Percentiles rank a stretch among this genome's conserved stretches.
Evolutionary conservation across 2,329 filamentous ascomycete genomes (phyloP).

Genomic region (Acarospora socialis): DNA sequence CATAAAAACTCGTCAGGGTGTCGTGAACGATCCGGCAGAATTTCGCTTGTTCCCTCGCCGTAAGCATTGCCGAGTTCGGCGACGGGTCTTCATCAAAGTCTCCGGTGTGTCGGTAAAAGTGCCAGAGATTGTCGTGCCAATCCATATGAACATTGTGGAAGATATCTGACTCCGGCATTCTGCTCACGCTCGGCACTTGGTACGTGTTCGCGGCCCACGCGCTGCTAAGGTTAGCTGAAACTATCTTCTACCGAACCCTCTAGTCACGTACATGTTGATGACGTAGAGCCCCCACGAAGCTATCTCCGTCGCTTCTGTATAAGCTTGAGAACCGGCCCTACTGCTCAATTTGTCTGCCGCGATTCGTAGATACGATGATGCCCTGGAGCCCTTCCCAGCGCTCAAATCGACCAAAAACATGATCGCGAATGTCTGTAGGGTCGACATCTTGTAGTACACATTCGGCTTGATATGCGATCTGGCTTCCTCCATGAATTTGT

Average conservation of each 20-base stretch:
- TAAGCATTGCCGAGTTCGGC: slow-evolving; percentile 1
- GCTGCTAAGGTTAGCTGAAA: slow-evolving; percentile 16
- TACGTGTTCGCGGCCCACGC: slow-evolving; percentile 23
- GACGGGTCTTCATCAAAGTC: background rate
- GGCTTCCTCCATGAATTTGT: slow-evolving; percentile 17
- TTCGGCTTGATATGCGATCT: slow-evolving; percentile 13
- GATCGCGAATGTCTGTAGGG: slow-evolving; percentile 16
- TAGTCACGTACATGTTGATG: slow-evolving; percentile 20
- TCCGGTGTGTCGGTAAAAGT: background rate
- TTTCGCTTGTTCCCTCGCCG: background rate
- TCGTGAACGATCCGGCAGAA: slow-evolving; percentile 14
- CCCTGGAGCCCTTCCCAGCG: slow-evolving; percentile 13
- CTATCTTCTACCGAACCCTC: background rate
- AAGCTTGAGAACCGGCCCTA: slow-evolving; percentile 12
- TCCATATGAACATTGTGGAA: background rate
- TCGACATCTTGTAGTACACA: slow-evolving; percentile 11
- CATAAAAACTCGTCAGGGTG: slow-evolving; percentile 16
- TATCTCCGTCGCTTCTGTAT: slow-evolving; percentile 17
- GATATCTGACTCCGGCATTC: background rate
- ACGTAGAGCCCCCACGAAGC: slow-evolving; percentile 20
- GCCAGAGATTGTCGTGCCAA: background rate
- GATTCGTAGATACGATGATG: no score
- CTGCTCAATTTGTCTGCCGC: slow-evolving; percentile 16
- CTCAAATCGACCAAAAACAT: slow-evolving; percentile 19
- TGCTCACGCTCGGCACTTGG: slow-evolving; percentile 15